These are phyloP conservation scores for Lolium multiflorum DNA, from an alignment of 176 grass and related monocot genomes.

Conservation along the genomic window DNA sequence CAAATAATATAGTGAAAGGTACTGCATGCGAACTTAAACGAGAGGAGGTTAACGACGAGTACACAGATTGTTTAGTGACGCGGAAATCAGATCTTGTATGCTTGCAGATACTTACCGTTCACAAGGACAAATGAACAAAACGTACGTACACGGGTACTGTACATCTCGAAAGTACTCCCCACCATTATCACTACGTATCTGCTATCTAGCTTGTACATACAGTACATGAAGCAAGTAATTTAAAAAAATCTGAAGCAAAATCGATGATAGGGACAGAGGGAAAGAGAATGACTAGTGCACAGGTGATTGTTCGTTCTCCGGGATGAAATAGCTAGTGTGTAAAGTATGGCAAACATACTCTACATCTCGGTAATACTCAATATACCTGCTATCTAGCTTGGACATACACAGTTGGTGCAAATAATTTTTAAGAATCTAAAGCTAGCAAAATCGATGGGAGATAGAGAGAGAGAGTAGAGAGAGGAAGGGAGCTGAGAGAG, in stretches of 20 bases:
- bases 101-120: background rate
- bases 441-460: background rate
- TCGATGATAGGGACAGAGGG: background rate
- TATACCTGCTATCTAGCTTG: too few species aligned
- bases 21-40: background rate
- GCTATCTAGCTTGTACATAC: background rate
- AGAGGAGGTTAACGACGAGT: background rate
- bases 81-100: background rate
- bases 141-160: background rate
- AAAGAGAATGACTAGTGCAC: too few species aligned
- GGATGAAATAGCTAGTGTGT: too few species aligned
- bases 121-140: background rate
- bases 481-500: conserved; percentile 43
- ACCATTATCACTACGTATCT: background rate
- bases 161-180: background rate
- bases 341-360: too few species aligned
- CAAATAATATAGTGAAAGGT: background rate
- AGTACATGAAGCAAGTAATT: background rate
- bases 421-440: background rate
- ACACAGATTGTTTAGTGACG: background rate
- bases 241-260: background rate
- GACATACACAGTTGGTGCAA: background rate
- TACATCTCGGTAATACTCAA: too few species aligned
- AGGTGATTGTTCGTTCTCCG: too few species aligned
- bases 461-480: conserved; percentile 6